Base-by-base conservation (phyloP, 1,139 yeast genomes). In the Geotrichum aggregatum region DNA sequence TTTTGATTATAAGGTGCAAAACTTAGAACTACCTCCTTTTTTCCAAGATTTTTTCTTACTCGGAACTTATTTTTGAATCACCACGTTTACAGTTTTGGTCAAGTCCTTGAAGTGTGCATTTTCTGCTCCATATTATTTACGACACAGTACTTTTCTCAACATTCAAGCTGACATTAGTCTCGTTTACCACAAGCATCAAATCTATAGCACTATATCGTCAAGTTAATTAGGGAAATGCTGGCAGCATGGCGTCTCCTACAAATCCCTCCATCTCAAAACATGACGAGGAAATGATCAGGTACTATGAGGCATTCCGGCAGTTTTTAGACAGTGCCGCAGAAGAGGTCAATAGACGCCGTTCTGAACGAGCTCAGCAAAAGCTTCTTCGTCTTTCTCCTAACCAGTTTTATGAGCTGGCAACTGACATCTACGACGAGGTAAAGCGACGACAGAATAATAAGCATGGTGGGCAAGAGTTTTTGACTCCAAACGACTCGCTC, bases 341-440 rank as follows among this genome's bases (percentile, higher is more conserved):
- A 5, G 56, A 54, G 34, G 47, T 52, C 5, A 46, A 40, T 31
- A 47, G 44, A 18, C 49, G 52, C 2, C 52, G 53, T 8, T 59
- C 71, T 59, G 74, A 87, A 19, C 80, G 87, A 62, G 96, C 96
- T 3, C 77, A 96, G 60, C 92, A 87, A 61, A 91, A 92, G 70
- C 78, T 91, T 49, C 76, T 86, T 58, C 85, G 85, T 63, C 76
- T 92, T 55, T 82, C 94, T 1, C 73, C 77, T 14, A 82, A 83
- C n/a, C 98, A 92, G 68, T 88, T 91, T 64, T 76, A 78, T 56
- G 98, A 91, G 66, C 78, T 91, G 55, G 83, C 95, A 58, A 89
- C 96, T 1, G 98, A 92, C 66, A 96, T 91, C 18, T 86, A 83
- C 66, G 98, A 91, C 68, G 98, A 91, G 69, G 74, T 91, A 56